These are phyloP conservation scores for Leishmania martiniquensis DNA, from an alignment of 208 protist genomes.

Conservation along the genomic window DNA sequence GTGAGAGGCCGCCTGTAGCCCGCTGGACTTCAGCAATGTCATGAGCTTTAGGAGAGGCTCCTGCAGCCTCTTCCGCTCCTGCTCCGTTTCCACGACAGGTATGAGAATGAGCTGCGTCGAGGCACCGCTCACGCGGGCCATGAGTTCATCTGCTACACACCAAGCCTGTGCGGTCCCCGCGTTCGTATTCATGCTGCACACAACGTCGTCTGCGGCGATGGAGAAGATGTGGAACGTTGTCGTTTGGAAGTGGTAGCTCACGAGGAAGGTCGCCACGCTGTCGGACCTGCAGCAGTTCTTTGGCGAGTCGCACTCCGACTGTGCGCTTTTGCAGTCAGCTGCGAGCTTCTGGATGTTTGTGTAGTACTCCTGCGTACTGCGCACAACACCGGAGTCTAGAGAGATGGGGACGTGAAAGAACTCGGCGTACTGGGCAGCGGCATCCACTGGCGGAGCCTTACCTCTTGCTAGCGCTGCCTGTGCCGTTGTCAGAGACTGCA, in stretches of 20 bases:
- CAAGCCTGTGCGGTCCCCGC: slow-evolving; percentile 22
- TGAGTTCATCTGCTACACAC: slow-evolving; percentile 65
- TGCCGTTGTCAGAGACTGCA: slow-evolving; percentile 41
- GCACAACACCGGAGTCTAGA: slow-evolving; percentile 24
- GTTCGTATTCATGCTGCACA: slow-evolving; percentile 19
- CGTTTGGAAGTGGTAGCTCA: slow-evolving; percentile 35
- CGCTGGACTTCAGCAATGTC: slow-evolving; percentile 38
- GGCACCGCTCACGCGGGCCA: slow-evolving; percentile 43
- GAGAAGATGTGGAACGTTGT: slow-evolving; percentile 48
- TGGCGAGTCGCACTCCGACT: slow-evolving; percentile 25
- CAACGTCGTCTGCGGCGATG: slow-evolving; percentile 37
- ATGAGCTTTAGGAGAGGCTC: slow-evolving; percentile 37
- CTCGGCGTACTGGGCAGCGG: slow-evolving; percentile 46
- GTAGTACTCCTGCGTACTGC: slow-evolving; percentile 43
- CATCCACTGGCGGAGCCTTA: slow-evolving; percentile 18
- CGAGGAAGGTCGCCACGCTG: slow-evolving; percentile 53
- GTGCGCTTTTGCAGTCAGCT: slow-evolving; percentile 25
- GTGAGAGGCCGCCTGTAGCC: slow-evolving; percentile 59
- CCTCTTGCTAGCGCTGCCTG: slow-evolving; percentile 51
- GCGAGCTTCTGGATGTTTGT: slow-evolving; percentile 18
- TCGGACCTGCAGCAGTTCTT: slow-evolving; percentile 9
- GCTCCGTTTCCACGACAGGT: slow-evolving; percentile 51
- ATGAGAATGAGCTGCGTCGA: slow-evolving; percentile 52
- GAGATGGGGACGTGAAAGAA: slow-evolving; percentile 53
- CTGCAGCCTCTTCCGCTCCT: slow-evolving; percentile 42